Percentiles rank a stretch among this genome's conserved stretches.
Conservation (phyloP, 75 land plant genomes). For the Selaginella moellendorffii region DNA sequence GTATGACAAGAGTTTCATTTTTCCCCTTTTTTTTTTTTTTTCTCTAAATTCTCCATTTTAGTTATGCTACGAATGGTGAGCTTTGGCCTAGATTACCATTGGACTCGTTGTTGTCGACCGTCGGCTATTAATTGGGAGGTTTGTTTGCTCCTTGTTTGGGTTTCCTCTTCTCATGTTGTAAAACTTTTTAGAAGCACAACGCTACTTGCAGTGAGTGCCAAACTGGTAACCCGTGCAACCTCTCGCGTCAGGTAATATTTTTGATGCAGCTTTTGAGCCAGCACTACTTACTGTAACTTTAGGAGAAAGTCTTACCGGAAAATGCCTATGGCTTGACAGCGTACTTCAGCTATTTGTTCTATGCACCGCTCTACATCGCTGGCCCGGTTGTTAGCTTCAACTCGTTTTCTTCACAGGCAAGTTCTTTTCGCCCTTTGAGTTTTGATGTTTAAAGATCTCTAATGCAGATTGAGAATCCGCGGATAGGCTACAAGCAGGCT, state of each 20-base stretch:
- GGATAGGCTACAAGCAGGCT: constrained; percentile 26
- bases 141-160: too few relatives aligned
- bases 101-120: constrained; percentile 37
- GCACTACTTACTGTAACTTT: too few relatives aligned
- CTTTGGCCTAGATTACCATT: constrained; percentile 82
- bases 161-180: too few relatives aligned
- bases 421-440: background rate
- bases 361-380: constrained; percentile 92
- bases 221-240: background rate
- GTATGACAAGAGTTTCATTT: constrained; percentile 26
- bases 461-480: constrained; percentile 61
- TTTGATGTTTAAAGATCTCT: background rate
- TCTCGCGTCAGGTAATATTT: background rate
- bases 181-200: background rate
- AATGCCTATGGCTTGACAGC: constrained; percentile 38
- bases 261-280: too few relatives aligned
- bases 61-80: constrained; percentile 90
- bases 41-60: constrained; percentile 17
- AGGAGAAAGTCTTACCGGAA: constrained; percentile 39
- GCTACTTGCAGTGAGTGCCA: background rate
- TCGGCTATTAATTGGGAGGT: constrained; percentile 59
- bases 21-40: constrained; percentile 5
- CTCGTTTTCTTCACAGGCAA: constrained; percentile 91
- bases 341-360: constrained; percentile 70
- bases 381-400: constrained; percentile 90